Conservation (phyloP, 768 basidiomycete genomes). For the Lenzites betulinus region DNA sequence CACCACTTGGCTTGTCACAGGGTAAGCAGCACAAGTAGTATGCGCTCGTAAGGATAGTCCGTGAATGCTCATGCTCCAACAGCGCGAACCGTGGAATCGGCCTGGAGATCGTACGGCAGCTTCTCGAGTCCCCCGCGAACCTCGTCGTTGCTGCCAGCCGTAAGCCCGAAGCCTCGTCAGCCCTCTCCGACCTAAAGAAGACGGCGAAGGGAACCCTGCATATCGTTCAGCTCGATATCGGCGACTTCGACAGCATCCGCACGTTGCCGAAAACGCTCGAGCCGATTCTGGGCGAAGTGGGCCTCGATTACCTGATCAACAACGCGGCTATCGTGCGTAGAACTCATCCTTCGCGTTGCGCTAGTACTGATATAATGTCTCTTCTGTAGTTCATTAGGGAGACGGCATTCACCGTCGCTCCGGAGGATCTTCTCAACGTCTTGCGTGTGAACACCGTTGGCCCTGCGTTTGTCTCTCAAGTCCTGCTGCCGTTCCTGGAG, state of each 20-base stretch:
- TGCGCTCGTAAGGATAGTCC: neutral
- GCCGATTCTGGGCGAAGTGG: constrained; percentile 29
- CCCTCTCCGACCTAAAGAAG: constrained; percentile 23
- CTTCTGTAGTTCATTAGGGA: constrained; percentile 17
- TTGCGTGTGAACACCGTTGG: constrained; percentile 38
- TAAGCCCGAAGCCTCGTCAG: constrained; percentile 24
- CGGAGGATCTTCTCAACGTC: constrained; percentile 25
- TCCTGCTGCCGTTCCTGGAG: constrained; percentile 36
- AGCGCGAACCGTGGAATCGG: constrained; percentile 30
- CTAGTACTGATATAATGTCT: neutral
- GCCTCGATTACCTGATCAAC: constrained; percentile 43
- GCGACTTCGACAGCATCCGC: constrained; percentile 28
- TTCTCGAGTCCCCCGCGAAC: constrained; percentile 22
- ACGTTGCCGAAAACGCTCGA: constrained; percentile 25
- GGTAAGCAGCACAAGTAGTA: neutral
- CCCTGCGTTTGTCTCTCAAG: constrained; percentile 35
- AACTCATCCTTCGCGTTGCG: constrained; percentile 19
- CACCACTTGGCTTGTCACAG: neutral
- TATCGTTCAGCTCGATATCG: constrained; percentile 36
- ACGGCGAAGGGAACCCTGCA: constrained; percentile 33
- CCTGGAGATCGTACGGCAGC: constrained; percentile 29
- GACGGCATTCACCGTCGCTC: constrained; percentile 30
- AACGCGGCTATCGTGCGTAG: constrained; percentile 41
- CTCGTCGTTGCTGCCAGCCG: constrained; percentile 34
- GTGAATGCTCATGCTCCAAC: neutral